phyloP scores from a whole-genome alignment of 306 rosid species.

The Rosa chinensis region DNA sequence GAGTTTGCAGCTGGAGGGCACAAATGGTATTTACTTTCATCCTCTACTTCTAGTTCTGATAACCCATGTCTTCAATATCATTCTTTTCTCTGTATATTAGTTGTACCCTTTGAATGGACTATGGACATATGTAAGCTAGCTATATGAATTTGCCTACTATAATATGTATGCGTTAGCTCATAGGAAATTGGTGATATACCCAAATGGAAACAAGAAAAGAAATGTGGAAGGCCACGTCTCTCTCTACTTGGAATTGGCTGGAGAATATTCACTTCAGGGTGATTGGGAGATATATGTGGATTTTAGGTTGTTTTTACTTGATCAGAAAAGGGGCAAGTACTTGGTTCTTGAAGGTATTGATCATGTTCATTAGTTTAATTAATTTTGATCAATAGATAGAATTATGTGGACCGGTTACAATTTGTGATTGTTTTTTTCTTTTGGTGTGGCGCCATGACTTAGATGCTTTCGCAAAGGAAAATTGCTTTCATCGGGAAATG shows the following conservation, averaged over 20 bases:
- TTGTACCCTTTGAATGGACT: background rate
- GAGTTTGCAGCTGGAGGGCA: constrained; percentile 64
- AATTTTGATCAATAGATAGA: background rate
- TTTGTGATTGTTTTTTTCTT: background rate
- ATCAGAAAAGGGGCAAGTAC: constrained; percentile 1
- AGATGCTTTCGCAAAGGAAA: background rate
- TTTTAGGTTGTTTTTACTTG: constrained; percentile 1
- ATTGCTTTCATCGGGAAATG: background rate
- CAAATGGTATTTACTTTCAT: constrained; percentile 44
- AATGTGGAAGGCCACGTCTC: constrained; percentile 46
- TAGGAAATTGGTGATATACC: constrained; percentile 53
- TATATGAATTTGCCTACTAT: background rate
- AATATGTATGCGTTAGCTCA: background rate
- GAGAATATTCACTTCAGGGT: constrained; percentile 30
- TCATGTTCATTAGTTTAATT: background rate
- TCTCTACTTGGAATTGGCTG: constrained; percentile 45
- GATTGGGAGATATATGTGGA: constrained; percentile 45
- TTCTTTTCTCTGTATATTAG: background rate
- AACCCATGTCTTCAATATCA: background rate
- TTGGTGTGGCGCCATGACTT: background rate
- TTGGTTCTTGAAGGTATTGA: background rate
- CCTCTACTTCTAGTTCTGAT: background rate
- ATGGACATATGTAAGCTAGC: background rate
- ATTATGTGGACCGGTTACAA: background rate
- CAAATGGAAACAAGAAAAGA: constrained; percentile 50